Base-by-base conservation (phyloP, 192 early-diverging fungal species). In the Podila epicladia region DNA sequence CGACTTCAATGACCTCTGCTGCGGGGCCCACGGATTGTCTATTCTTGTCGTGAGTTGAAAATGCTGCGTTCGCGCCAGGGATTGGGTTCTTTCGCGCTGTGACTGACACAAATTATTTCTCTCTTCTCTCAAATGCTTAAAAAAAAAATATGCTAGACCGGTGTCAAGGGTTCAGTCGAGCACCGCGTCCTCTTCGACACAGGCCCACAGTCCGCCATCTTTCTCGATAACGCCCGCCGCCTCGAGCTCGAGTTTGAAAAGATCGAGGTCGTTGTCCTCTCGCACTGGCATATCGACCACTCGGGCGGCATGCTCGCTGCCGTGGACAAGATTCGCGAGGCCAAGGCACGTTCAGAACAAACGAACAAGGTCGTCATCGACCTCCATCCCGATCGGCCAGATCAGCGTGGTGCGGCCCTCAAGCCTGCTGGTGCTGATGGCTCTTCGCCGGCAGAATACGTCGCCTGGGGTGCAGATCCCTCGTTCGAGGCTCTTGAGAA, bases 241-340 rank as follows among this genome's bases (percentile, higher is more conserved):
- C 62, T 83, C n/a, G 82, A 75, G 62, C 57, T 83, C 26, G 73
- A 75, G 35, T 83, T 75, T 59, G 73, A 75, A 13, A 76, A 83
- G 37, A 76, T 83, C 7, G 82, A 83, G 37, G 66, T 64, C 19
- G 57, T 83, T 17, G 82, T 83, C 6, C 73, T 76, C 15, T 83
- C 71, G 17, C 77, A 80, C 31, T 80, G 77, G 77, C 77, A 80
- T 20, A 53, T 80, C 29, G 77, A 80, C 58, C 77, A 80, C 38
- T 80, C 77, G 3, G 77, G 77, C 5, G 77, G 77, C 20, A 80
- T 80, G 77, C 19, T 80, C 9, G 71, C 77, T 1, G 77, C 77
- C 26, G 67, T 80, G 7, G 77, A 72, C 12, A 57, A 73, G 53
- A 69, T 67, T 35, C 53, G 38, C 1, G 62, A 73, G 13, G 77